These are phyloP conservation scores for Manihot esculenta DNA, from an alignment of 441 rosid genomes.

Conservation along the genomic window DNA sequence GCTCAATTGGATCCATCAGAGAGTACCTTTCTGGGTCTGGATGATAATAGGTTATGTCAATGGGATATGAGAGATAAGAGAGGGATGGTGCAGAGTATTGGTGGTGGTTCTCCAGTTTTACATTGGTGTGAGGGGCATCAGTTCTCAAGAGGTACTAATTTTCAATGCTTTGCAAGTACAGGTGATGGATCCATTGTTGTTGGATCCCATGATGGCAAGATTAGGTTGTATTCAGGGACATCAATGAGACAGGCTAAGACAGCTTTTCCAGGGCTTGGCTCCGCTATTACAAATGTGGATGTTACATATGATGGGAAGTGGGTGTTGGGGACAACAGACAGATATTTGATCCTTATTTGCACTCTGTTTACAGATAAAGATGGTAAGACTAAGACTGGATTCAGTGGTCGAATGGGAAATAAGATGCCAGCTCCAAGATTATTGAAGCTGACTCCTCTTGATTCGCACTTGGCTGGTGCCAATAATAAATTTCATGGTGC, in stretches of 20 bases:
- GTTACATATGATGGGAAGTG: conserved; percentile 96
- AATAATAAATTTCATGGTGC: conserved; percentile 80
- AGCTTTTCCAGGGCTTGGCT: conserved; percentile 97
- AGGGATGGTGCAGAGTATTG: conserved; percentile 83
- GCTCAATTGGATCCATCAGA: conserved; percentile 93
- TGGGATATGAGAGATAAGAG: conserved; percentile 95
- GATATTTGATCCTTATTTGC: conserved; percentile 85
- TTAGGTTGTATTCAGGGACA: conserved; percentile 71
- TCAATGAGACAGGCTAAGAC: conserved; percentile 97
- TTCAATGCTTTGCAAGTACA: conserved; percentile 86
- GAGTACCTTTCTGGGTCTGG: conserved; percentile 86
- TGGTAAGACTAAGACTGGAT: conserved; percentile 86
- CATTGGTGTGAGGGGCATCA: conserved; percentile 95
- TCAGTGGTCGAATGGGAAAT: conserved; percentile 94
- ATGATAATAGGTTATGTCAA: conserved; percentile 86
- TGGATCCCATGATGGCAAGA: conserved; percentile 94
- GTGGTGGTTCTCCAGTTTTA: conserved; percentile 63
- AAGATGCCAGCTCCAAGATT: conserved; percentile 90
- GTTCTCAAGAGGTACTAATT: conserved; percentile 92
- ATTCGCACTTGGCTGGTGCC: conserved; percentile 82
- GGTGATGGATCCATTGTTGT: conserved; percentile 95
- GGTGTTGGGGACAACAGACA: conserved; percentile 93
- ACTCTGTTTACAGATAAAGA: conserved; percentile 81
- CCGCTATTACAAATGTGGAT: conserved; percentile 88
- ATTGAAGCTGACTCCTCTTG: conserved; percentile 82